Evolutionary conservation across 2,329 filamentous ascomycete genomes (phyloP), one percentile per base, ranked within the genome.

Genomic region (Diaporthe vexans): DNA sequence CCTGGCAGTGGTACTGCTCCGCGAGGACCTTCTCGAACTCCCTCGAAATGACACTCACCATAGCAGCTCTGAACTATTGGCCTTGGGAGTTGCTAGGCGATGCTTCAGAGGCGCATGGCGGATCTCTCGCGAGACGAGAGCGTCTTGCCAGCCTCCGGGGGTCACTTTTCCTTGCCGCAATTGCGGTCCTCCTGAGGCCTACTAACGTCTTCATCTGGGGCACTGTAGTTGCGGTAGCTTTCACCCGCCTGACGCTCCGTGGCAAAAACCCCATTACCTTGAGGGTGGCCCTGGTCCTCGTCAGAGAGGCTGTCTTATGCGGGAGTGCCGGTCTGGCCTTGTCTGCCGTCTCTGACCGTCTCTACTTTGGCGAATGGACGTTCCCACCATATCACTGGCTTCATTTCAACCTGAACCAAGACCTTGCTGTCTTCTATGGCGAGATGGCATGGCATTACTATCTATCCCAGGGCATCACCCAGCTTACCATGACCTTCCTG

Each of bases 1-100:
- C 97, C 9, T 99, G 97, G 95, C 95, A 98, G 82, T 98, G 94
- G 94, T 98, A 97, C 84, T 97, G 93, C 84, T 97, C 95, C 1
- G 96, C 95, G 0, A 90, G 97, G 61, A 98, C 97, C 0, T 93
- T 99, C 80, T 98, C 96, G 72, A 99, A 99, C 84, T 97, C 93
- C 70, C 86, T 98, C 6, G 97, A 99, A 86, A 95, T 93, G n/a
- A 94, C 94, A 0, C 85, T 99, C 78, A 98, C 96, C 6, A 87
- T 94, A 74, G 88, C 91, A 79, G 96, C 95, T 1, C 86, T 98
- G 59, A 91, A 91, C 81, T 90, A 92, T 78, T 98, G 95, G 94
- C 96, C 97, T 17, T 98, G 97, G 95, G 86, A 91, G 73, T 88
- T 94, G 83, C 86, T 92, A 51, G 82, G 84, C 54, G 82, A 84